phyloP scores from a whole-genome alignment of 2,329 filamentous ascomycete genomes.

The Thielaviopsis musarum region DNA sequence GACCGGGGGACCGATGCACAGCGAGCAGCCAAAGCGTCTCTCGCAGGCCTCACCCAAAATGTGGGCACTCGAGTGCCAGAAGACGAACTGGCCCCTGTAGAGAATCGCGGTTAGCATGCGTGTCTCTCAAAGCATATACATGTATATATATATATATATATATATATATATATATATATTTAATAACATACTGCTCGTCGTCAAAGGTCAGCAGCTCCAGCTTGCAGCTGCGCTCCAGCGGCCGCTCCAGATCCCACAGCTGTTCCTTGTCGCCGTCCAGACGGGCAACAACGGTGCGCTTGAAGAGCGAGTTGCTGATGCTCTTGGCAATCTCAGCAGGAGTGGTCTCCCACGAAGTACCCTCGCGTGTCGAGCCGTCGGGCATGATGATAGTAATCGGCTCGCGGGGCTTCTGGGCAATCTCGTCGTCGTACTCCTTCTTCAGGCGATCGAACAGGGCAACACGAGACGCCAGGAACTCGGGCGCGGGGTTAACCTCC shows the following conservation, averaged over 20 bases:
- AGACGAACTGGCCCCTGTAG: constrained; percentile 63
- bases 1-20: constrained; percentile 87
- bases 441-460: constrained; percentile 64
- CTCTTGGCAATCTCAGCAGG: constrained; percentile 60
- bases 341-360: constrained; percentile 82
- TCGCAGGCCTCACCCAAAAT: constrained; percentile 91
- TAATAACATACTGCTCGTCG: constrained; percentile 13
- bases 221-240: constrained; percentile 73
- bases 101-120: not conserved
- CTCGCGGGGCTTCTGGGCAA: constrained; percentile 52
- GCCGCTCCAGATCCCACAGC: constrained; percentile 85
- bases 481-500: constrained; percentile 41
- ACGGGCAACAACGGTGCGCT: constrained; percentile 72
- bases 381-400: constrained; percentile 58
- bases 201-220: constrained; percentile 77
- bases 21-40: constrained; percentile 72
- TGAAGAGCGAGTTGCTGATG: constrained; percentile 72
- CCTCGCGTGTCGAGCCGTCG: constrained; percentile 53
- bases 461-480: constrained; percentile 70
- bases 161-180: not conserved
- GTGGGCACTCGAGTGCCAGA: constrained; percentile 95
- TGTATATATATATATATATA: not conserved
- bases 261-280: constrained; percentile 55
- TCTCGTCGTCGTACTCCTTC: constrained; percentile 63
- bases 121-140: not conserved